Conservation (phyloP, 495 filamentous ascomycete species). For the Rhypophila decipiens region DNA sequence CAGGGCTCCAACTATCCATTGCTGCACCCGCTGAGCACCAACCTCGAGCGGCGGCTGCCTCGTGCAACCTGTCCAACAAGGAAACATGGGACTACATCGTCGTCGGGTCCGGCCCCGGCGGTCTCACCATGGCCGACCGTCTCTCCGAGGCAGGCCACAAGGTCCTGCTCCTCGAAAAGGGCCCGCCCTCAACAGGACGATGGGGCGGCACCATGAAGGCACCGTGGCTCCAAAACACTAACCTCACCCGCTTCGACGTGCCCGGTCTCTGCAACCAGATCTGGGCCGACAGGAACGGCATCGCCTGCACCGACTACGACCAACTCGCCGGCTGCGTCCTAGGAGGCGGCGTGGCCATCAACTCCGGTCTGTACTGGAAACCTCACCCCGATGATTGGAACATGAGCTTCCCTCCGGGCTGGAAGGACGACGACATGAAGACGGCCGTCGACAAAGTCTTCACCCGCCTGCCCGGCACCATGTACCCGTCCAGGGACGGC, state of each 20-base stretch:
- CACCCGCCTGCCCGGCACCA: slow-evolving; percentile 62
- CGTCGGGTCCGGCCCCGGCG: slow-evolving; percentile 58
- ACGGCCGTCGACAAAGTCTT: slow-evolving; percentile 56
- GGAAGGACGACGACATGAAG: slow-evolving; percentile 59
- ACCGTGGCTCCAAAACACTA: slow-evolving; percentile 58
- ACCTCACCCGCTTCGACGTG: slow-evolving; percentile 69
- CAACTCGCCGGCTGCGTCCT: slow-evolving; percentile 74
- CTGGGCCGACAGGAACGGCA: slow-evolving; percentile 54
- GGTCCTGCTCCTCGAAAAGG: slow-evolving; percentile 62
- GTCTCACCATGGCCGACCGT: slow-evolving; percentile 58
- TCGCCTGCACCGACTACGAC: slow-evolving; percentile 61
- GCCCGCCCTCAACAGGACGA: slow-evolving; percentile 52
- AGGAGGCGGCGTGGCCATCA: slow-evolving; percentile 68
- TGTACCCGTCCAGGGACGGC: slow-evolving; percentile 60
- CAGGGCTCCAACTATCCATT: background rate
- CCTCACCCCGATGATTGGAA: slow-evolving; percentile 58
- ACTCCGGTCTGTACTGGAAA: slow-evolving; percentile 54
- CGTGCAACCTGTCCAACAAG: background rate
- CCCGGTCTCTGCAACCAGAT: slow-evolving; percentile 71
- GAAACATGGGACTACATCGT: slow-evolving; percentile 60
- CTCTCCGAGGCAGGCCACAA: slow-evolving; percentile 56
- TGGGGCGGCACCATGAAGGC: slow-evolving; percentile 54
- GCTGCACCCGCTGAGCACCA: background rate
- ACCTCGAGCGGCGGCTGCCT: background rate
- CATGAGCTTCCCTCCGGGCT: slow-evolving; percentile 64